A percentile compares a stretch with the other conserved stretches of the same genome.
Evolutionary conservation across 1,284 basidiomycete genomes (phyloP).

Genomic region (Ustilago lituana): DNA sequence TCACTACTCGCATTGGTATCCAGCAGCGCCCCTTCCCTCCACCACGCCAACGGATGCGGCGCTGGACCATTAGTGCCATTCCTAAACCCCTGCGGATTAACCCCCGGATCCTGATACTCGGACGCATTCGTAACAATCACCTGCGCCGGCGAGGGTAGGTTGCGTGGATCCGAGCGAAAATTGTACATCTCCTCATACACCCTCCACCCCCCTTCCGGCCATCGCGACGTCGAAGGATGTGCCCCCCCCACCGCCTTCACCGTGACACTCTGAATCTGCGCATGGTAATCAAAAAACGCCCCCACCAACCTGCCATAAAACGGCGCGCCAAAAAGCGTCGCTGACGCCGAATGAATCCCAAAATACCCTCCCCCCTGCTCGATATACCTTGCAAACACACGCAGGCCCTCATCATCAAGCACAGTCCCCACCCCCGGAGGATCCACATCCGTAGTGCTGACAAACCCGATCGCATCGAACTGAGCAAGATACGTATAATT

Average conservation of each 20-base stretch:
- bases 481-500: constrained; percentile 36
- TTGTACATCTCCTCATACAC: constrained; percentile 73
- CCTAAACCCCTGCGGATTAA: constrained; percentile 68
- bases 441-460: constrained; percentile 76
- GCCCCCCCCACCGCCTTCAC: constrained; percentile 17
- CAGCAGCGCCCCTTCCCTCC: constrained; percentile 73
- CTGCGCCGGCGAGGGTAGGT: constrained; percentile 63
- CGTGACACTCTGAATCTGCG: constrained; percentile 72
- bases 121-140: constrained; percentile 53
- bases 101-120: constrained; percentile 37
- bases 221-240: constrained; percentile 46
- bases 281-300: constrained; percentile 80
- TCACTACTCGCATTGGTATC: constrained; percentile 22
- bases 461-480: constrained; percentile 72
- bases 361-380: constrained; percentile 78
- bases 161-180: constrained; percentile 79
- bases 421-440: constrained; percentile 69
- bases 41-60: constrained; percentile 75
- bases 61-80: constrained; percentile 77
- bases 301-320: constrained; percentile 73
- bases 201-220: constrained; percentile 23
- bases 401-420: constrained; percentile 73
- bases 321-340: constrained; percentile 75
- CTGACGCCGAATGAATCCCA: constrained; percentile 77
- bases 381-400: constrained; percentile 75